phyloP scores from a whole-genome alignment of 169 alveolate genomes.

The Cryptosporidium sp. region DNA sequence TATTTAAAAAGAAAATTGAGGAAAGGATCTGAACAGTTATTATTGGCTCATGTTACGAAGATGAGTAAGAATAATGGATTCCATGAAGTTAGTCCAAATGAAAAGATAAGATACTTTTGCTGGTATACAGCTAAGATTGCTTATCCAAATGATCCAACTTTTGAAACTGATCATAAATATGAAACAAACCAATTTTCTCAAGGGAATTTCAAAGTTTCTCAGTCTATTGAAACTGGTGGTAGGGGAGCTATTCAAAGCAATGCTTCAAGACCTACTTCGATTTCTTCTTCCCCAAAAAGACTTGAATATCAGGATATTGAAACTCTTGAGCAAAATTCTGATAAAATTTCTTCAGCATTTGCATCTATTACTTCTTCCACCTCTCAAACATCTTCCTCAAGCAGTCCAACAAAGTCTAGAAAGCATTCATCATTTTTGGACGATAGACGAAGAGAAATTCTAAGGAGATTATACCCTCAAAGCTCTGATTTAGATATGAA shows the following conservation, averaged over 20 bases:
- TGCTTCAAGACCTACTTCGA: not conserved
- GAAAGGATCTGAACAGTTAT: not conserved
- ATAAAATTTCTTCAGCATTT: not conserved
- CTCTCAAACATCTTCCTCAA: not conserved
- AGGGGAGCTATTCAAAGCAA: not conserved
- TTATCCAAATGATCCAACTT: conserved; percentile 51
- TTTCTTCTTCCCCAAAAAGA: conserved; percentile 23
- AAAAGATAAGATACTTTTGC: conserved; percentile 47
- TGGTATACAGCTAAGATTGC: conserved; percentile 57
- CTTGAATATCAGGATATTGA: conserved; percentile 48
- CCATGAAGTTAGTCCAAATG: conserved; percentile 2
- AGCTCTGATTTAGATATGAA: conserved; percentile 29
- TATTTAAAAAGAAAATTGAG: conserved; percentile 24
- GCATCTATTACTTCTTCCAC: not conserved
- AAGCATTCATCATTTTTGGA: conserved; percentile 29
- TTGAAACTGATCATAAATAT: conserved; percentile 32
- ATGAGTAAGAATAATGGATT: conserved; percentile 6
- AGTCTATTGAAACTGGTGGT: not conserved
- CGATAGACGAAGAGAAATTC: conserved; percentile 32
- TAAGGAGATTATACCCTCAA: conserved; percentile 41
- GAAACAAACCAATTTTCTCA: conserved; percentile 8
- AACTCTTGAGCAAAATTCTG: not conserved
- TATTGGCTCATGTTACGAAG: conserved; percentile 37
- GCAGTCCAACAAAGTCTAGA: not conserved
- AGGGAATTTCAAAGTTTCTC: conserved; percentile 13